Conservation (phyloP, 768 basidiomycete genomes). For the Mycena olivaceomarginata region DNA sequence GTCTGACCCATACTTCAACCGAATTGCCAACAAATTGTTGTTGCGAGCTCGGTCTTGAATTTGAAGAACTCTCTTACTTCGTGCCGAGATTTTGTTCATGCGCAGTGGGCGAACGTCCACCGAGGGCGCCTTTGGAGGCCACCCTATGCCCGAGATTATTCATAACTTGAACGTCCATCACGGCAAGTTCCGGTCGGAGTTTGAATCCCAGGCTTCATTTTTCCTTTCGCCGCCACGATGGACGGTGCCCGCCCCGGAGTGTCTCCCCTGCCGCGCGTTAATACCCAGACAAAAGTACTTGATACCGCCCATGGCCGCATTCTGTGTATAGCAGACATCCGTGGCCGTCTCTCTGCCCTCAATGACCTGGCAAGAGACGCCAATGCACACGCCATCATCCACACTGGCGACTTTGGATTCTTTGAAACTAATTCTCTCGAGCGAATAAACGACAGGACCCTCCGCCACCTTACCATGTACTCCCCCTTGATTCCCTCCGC, state of each 20-base stretch:
- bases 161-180: no score
- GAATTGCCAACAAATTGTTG: no score
- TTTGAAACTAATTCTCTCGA: conserved; percentile 91
- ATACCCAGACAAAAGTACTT: conserved; percentile 87
- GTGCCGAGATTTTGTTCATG: no score
- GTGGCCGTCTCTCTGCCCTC: conserved; percentile 90
- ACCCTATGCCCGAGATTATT: no score
- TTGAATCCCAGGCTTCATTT: background rate
- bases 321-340: conserved; percentile 96
- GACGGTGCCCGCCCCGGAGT: conserved; percentile 74
- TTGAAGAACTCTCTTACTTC: no score
- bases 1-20: no score
- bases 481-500: conserved; percentile 93
- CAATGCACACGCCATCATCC: conserved; percentile 94
- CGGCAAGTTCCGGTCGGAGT: background rate
- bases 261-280: conserved; percentile 63
- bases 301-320: conserved; percentile 90
- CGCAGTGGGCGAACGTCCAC: no score
- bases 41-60: no score
- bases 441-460: conserved; percentile 95
- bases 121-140: no score
- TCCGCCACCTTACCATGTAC: conserved; percentile 97
- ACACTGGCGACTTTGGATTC: conserved; percentile 99
- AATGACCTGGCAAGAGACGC: conserved; percentile 94
- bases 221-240: conserved; percentile 36